phyloP scores from a whole-genome alignment of 495 filamentous ascomycete genomes.

The Pyronema domesticum region DNA sequence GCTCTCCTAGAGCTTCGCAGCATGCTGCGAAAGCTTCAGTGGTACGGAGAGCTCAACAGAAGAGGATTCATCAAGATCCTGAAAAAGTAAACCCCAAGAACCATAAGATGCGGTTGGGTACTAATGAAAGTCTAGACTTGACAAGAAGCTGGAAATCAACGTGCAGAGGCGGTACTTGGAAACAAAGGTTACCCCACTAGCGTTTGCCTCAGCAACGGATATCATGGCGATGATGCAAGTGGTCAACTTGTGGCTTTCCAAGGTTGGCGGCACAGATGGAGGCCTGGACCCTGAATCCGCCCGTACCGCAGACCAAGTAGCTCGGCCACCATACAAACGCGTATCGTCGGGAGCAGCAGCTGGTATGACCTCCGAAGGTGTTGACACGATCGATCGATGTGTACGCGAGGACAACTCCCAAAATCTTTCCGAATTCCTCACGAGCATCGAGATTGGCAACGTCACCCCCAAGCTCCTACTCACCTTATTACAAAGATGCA shows the following conservation, averaged over 20 bases:
- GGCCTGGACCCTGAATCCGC: slow-evolving; percentile 30
- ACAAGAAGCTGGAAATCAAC: slow-evolving; percentile 27
- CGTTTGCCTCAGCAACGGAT: slow-evolving; percentile 61
- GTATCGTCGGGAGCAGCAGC: slow-evolving; percentile 51
- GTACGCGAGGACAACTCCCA: slow-evolving; percentile 55
- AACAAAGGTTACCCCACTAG: slow-evolving; percentile 67
- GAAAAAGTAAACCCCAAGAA: slow-evolving; percentile 44
- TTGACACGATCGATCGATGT: slow-evolving; percentile 60
- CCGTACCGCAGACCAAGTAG: neutral
- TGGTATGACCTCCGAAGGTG: slow-evolving; percentile 43
- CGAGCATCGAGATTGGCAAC: slow-evolving; percentile 32
- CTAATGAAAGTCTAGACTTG: slow-evolving; percentile 7
- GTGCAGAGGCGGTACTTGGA: slow-evolving; percentile 68
- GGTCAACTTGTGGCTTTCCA: slow-evolving; percentile 82
- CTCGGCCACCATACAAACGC: slow-evolving; percentile 34
- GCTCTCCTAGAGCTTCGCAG: slow-evolving; percentile 73
- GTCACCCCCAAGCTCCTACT: slow-evolving; percentile 47
- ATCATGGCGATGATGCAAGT: slow-evolving; percentile 48
- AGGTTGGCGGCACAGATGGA: slow-evolving; percentile 51
- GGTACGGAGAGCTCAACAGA: slow-evolving; percentile 95
- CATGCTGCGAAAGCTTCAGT: slow-evolving; percentile 77
- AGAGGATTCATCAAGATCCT: slow-evolving; percentile 93
- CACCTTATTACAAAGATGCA: slow-evolving; percentile 67
- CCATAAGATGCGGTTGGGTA: neutral
- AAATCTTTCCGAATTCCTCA: slow-evolving; percentile 41